phyloP scores from a whole-genome alignment of 441 rosid genomes.

The Adansonia madagascariensis region DNA sequence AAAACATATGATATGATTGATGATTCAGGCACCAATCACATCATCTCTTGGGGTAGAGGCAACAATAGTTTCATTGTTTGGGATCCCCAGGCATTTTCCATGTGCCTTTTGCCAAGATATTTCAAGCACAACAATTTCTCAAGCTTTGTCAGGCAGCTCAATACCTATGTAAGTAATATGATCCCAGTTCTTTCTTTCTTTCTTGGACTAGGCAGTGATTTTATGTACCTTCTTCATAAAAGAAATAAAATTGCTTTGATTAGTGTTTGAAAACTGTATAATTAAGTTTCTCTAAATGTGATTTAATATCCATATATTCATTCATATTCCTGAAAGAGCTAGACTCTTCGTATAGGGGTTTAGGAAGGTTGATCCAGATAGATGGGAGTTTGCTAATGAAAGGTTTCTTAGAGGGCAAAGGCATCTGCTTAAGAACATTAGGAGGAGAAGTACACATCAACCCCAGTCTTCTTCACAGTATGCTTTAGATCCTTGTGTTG shows the following conservation, averaged over 20 bases:
- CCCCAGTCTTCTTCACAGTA: conserved; percentile 47
- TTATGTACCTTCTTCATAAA: not conserved
- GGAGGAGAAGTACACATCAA: conserved; percentile 58
- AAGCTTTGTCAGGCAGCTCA: no score
- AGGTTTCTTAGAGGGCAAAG: conserved; percentile 83
- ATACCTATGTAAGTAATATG: conserved; percentile 73
- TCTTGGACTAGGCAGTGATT: not conserved
- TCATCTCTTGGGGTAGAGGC: conserved; percentile 52
- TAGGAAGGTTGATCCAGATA: conserved; percentile 79
- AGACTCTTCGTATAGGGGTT: conserved; percentile 60
- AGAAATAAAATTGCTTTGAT: no score
- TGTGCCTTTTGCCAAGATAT: conserved; percentile 17
- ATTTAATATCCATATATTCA: no score
- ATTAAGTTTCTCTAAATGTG: no score
- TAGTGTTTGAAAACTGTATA: no score
- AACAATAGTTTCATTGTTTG: conserved; percentile 51
- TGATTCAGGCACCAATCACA: conserved; percentile 42
- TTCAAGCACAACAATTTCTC: no score
- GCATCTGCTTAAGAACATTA: conserved; percentile 78
- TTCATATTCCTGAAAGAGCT: no score
- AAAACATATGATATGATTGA: conserved; percentile 57
- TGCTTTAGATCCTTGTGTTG: conserved; percentile 59
- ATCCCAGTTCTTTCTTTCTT: no score
- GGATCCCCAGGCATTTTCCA: conserved; percentile 49
- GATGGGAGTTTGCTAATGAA: conserved; percentile 41